A percentile compares a stretch with the other conserved stretches of the same genome.
Evolutionary conservation across 129 eudicot species (phyloP).

Genomic region (Gnaphalium uliginosum): DNA sequence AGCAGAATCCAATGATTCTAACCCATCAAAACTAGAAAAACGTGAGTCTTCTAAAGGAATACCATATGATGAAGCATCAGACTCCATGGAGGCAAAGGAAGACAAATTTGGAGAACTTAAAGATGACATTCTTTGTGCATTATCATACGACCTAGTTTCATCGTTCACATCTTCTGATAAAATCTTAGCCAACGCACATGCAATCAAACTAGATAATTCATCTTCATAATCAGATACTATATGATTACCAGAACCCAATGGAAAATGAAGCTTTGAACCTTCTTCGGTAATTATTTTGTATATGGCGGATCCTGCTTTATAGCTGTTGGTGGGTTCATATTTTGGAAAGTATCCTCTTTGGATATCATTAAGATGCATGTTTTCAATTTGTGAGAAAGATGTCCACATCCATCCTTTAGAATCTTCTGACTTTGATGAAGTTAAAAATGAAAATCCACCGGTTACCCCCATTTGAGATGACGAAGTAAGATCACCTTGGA

Average conservation of each 20-base stretch:
- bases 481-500: slow-evolving; percentile 19
- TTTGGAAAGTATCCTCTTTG: slow-evolving; percentile 55
- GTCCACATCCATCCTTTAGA: slow-evolving; percentile 72
- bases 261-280: slow-evolving; percentile 74
- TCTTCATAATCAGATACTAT: slow-evolving; percentile 76
- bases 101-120: slow-evolving; percentile 43
- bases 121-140: slow-evolving; percentile 38
- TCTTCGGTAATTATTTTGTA: slow-evolving; percentile 51
- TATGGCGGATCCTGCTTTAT: slow-evolving; percentile 40
- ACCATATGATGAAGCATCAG: slow-evolving; percentile 41
- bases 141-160: slow-evolving; percentile 32
- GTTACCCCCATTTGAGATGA: slow-evolving; percentile 24
- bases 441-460: slow-evolving; percentile 24
- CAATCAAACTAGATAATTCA: slow-evolving; percentile 77
- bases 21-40: slow-evolving; percentile 53
- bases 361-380: slow-evolving; percentile 54
- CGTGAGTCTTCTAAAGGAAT: slow-evolving; percentile 47
- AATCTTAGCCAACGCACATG: slow-evolving; percentile 69
- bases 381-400: slow-evolving; percentile 52
- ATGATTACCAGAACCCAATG: slow-evolving; percentile 51
- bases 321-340: slow-evolving; percentile 43
- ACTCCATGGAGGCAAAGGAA: slow-evolving; percentile 49
- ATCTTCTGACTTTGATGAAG: slow-evolving; percentile 31
- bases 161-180: slow-evolving; percentile 36
- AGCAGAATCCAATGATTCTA: slow-evolving; percentile 51